These are phyloP conservation scores for Oemleria cerasiformis DNA, from an alignment of 306 rosid genomes.

Conservation along the genomic window DNA sequence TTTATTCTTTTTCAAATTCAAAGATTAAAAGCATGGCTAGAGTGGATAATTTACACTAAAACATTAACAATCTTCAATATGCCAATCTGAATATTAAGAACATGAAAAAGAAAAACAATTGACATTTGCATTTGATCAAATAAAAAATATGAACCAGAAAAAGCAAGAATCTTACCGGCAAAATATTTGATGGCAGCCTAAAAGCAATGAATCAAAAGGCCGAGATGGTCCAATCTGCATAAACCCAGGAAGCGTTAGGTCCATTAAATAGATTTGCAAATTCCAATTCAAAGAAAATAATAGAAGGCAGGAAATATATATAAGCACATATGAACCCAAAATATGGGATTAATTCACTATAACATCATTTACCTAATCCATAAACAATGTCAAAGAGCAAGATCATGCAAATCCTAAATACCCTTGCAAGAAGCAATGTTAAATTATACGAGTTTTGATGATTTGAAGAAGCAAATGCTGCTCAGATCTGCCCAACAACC, in stretches of 20 bases:
- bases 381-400: not conserved
- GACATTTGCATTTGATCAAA: not conserved
- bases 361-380: not conserved
- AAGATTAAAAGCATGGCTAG: no score
- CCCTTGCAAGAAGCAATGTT: not conserved
- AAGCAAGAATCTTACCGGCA: constrained; percentile 20
- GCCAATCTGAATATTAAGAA: not conserved
- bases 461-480: not conserved
- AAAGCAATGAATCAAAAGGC: not conserved
- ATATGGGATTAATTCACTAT: not conserved
- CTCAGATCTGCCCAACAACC: constrained; percentile 21
- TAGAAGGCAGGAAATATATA: not conserved
- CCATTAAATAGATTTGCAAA: no score
- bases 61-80: not conserved
- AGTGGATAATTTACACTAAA: not conserved
- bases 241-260: constrained; percentile 4
- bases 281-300: not conserved
- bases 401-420: constrained; percentile 8
- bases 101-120: not conserved
- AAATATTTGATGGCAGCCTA: constrained; percentile 10
- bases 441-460: not conserved
- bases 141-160: not conserved
- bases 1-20: no score
- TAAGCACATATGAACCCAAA: not conserved
- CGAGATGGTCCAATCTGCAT: constrained; percentile 19